These are phyloP conservation scores for Wilhelminamyces savonicus DNA, from an alignment of 805 yeast genomes.

Conservation along the genomic window DNA sequence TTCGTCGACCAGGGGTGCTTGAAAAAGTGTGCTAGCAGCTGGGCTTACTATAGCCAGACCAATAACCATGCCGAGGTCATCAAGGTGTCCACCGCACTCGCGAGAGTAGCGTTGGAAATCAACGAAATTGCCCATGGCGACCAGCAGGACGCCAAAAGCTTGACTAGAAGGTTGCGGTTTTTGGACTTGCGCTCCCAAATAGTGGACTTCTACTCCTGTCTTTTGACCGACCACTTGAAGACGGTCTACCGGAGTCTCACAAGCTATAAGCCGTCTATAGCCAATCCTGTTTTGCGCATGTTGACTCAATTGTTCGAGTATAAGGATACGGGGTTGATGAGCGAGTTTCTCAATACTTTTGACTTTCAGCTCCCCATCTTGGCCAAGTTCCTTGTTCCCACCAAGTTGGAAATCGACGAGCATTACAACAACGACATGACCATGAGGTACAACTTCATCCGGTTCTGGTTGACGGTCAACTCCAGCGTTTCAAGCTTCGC, in stretches of 20 bases:
- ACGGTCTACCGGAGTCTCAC: conserved; percentile 63
- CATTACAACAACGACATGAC: conserved; percentile 16
- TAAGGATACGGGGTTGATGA: conserved; percentile 44
- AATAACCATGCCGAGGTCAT: conserved; percentile 50
- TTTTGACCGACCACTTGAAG: conserved; percentile 53
- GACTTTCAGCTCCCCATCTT: conserved; percentile 61
- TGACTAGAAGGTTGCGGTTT: conserved; percentile 6
- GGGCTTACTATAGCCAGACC: conserved; percentile 38
- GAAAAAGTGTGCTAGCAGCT: too few species aligned
- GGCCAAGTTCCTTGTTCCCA: conserved; percentile 55
- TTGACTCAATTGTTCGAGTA: conserved; percentile 46
- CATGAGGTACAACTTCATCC: conserved; percentile 54
- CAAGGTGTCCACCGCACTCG: conserved; percentile 34
- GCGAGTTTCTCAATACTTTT: conserved; percentile 56
- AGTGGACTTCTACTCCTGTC: conserved; percentile 38
- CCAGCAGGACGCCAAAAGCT: conserved; percentile 4
- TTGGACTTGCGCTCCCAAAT: conserved; percentile 14
- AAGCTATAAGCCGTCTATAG: conserved; percentile 48
- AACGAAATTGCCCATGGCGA: conserved; percentile 12
- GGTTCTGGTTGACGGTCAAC: conserved; percentile 54
- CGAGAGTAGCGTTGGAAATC: conserved; percentile 17
- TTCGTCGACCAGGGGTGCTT: too few species aligned
- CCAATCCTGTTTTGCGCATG: conserved; percentile 58
- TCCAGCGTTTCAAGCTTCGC: conserved; percentile 43
- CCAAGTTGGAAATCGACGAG: conserved; percentile 26